Evolutionary conservation across 2,329 filamentous ascomycete species (phyloP).

Genomic region (Mariannaea sp.): DNA sequence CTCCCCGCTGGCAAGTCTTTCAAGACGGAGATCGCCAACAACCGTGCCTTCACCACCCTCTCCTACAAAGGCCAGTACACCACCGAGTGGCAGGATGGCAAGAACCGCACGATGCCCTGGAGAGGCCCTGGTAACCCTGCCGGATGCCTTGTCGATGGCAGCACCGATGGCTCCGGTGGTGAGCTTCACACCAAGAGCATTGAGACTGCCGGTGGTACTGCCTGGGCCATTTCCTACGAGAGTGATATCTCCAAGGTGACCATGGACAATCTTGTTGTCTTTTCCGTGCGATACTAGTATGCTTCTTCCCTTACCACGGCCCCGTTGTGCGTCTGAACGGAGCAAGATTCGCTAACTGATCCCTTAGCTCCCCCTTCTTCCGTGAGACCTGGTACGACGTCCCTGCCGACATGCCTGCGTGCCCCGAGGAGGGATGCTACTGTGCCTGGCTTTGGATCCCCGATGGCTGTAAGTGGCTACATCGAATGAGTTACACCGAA

Average conservation of each 20-base stretch:
- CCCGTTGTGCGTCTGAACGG: neutral
- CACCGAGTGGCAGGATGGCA: constrained; percentile 54
- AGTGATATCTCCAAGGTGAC: constrained; percentile 52
- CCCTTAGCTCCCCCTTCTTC: constrained; percentile 36
- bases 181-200: constrained; percentile 53
- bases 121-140: constrained; percentile 40
- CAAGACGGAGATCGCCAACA: constrained; percentile 55
- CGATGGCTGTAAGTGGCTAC: constrained; percentile 32
- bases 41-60: constrained; percentile 53
- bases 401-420: constrained; percentile 35
- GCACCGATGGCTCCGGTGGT: constrained; percentile 48
- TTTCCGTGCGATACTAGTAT: constrained; percentile 51
- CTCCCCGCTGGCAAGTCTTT: constrained; percentile 55
- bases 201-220: constrained; percentile 50
- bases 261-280: constrained; percentile 58
- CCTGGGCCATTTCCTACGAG: constrained; percentile 57
- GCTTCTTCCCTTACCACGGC: constrained; percentile 33
- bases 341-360: neutral
- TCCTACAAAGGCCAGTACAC: constrained; percentile 47
- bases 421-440: constrained; percentile 38
- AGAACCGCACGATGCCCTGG: constrained; percentile 52
- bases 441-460: constrained; percentile 42
- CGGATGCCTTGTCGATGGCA: constrained; percentile 35
- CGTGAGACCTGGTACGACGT: constrained; percentile 39
- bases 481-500: too few relatives aligned